A percentile compares a stretch with the other conserved stretches of the same genome.
These are phyloP conservation scores for Colletotrichum siamense DNA, from an alignment of 2,329 filamentous ascomycete genomes.

Conservation along the genomic window DNA sequence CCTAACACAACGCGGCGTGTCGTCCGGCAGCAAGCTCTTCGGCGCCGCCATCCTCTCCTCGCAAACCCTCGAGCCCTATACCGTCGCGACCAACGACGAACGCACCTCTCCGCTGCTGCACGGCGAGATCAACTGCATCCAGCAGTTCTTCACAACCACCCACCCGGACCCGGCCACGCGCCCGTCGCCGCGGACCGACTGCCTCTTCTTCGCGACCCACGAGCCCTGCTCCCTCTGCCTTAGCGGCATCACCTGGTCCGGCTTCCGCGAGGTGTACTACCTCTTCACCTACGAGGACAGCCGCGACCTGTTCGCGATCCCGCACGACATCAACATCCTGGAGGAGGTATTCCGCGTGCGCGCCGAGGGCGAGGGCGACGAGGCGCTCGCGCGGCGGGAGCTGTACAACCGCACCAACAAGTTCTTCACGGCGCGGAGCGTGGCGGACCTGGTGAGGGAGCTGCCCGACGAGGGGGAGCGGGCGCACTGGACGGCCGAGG, in stretches of 20 bases:
- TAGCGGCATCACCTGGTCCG: slow-evolving; percentile 63
- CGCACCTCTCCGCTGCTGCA: slow-evolving; percentile 59
- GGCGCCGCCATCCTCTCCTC: slow-evolving; percentile 59
- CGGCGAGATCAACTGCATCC: slow-evolving; percentile 67
- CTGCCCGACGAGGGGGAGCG: slow-evolving; percentile 42
- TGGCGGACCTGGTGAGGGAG: slow-evolving; percentile 43
- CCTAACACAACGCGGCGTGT: slow-evolving; percentile 53
- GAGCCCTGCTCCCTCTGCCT: slow-evolving; percentile 65
- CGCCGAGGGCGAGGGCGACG: slow-evolving; percentile 40
- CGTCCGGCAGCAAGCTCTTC: slow-evolving; percentile 61
- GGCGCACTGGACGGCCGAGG: slow-evolving; percentile 41
- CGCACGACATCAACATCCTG: slow-evolving; percentile 63
- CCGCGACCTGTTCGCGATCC: slow-evolving; percentile 59
- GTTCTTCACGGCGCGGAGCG: slow-evolving; percentile 54
- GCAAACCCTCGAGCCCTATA: slow-evolving; percentile 44
- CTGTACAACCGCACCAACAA: slow-evolving; percentile 63
- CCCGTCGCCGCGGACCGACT: slow-evolving; percentile 47
- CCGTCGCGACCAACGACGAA: slow-evolving; percentile 63
- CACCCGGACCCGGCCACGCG: slow-evolving; percentile 39
- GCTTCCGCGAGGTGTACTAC: slow-evolving; percentile 62
- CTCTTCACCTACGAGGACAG: slow-evolving; percentile 66
- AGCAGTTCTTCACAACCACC: slow-evolving; percentile 54
- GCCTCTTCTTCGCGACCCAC: slow-evolving; percentile 64
- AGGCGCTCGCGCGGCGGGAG: slow-evolving; percentile 40
- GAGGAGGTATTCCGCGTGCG: slow-evolving; percentile 59